phyloP scores from a whole-genome alignment of 192 early-diverging fungal species.

The Podila epicladia region DNA sequence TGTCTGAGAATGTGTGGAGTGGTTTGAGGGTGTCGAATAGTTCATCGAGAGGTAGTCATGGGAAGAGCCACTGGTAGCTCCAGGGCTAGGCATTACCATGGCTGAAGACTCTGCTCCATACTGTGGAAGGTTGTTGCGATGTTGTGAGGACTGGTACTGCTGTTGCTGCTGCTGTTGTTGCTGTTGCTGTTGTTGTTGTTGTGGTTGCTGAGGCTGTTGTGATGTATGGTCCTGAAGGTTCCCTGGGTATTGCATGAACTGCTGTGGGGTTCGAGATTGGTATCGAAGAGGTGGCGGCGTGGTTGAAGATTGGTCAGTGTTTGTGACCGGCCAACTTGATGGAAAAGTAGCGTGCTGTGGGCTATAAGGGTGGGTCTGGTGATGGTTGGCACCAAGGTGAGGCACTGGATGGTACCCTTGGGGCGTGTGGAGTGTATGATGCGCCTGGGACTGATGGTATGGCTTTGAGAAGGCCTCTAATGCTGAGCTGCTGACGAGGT shows the following conservation, averaged over 20 bases:
- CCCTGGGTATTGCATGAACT: constrained; percentile 11
- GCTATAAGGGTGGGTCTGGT: constrained; percentile 3
- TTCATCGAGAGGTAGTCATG: constrained; percentile 25
- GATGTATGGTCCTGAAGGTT: constrained; percentile 6
- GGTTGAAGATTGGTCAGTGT: background rate
- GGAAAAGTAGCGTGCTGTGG: constrained; percentile 8
- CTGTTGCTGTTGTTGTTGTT: constrained; percentile 8
- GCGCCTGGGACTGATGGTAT: constrained; percentile 14
- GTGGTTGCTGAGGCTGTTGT: constrained; percentile 1
- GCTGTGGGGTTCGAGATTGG: constrained; percentile 6
- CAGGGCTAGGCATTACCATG: constrained; percentile 7
- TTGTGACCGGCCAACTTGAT: background rate
- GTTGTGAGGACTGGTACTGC: constrained; percentile 11
- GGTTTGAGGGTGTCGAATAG: constrained; percentile 12
- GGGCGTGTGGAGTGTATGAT: constrained; percentile 14
- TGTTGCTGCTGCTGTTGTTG: constrained; percentile 17
- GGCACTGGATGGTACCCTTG: constrained; percentile 19
- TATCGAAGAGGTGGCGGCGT: constrained; percentile 22
- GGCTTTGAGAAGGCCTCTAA: constrained; percentile 34
- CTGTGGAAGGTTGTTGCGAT: constrained; percentile 9
- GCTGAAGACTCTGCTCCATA: constrained; percentile 21
- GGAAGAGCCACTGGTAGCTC: background rate
- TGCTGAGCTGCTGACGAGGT: constrained; percentile 1
- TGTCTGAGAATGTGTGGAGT: constrained; percentile 1
- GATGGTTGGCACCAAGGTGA: background rate